A percentile compares a stretch with the other conserved stretches of the same genome.
Evolutionary conservation across 495 filamentous ascomycete species (phyloP).

Genomic region (Collariella sp.): DNA sequence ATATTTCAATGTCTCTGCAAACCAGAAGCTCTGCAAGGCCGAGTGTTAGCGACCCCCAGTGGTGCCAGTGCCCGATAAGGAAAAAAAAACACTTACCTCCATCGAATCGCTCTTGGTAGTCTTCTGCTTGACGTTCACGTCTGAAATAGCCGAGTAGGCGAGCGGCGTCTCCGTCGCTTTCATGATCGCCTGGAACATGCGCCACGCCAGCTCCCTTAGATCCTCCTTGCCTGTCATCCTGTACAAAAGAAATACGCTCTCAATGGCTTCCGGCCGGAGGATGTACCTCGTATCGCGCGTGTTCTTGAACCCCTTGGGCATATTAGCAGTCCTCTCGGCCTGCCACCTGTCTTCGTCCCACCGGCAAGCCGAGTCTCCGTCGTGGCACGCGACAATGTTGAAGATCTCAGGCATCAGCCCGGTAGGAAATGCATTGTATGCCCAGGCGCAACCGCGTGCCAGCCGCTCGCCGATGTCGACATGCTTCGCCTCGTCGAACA

Average conservation of each 20-base stretch:
- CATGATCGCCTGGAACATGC: slow-evolving; percentile 61
- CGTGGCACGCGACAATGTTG: slow-evolving; percentile 36
- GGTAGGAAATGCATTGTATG: slow-evolving; percentile 65
- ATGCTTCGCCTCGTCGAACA: slow-evolving; percentile 63
- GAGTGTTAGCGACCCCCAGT: too few species aligned
- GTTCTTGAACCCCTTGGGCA: slow-evolving; percentile 17
- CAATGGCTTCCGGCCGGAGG: slow-evolving; percentile 58
- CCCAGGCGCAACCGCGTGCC: slow-evolving; percentile 88
- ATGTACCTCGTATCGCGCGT: slow-evolving; percentile 31
- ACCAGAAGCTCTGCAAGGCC: slow-evolving; percentile 39
- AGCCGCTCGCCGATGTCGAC: slow-evolving; percentile 69
- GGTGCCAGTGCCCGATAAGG: too few species aligned
- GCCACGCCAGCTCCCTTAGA: slow-evolving; percentile 64
- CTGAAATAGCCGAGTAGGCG: slow-evolving; percentile 50
- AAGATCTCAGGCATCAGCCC: slow-evolving; percentile 87
- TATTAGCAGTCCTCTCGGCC: slow-evolving; percentile 17
- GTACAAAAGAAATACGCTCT: slow-evolving; percentile 68
- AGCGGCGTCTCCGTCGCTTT: slow-evolving; percentile 50
- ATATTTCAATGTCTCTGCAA: slow-evolving; percentile 45
- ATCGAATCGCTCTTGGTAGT: slow-evolving; percentile 32
- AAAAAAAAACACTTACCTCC: slow-evolving; percentile 35
- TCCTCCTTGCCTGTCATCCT: slow-evolving; percentile 61
- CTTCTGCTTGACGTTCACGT: slow-evolving; percentile 29
- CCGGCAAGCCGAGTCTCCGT: neutral
- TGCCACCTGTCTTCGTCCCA: neutral